Percentiles rank a stretch among this genome's conserved stretches.
Conservation (phyloP, 208 protist genomes). For the Leishmania major region DNA sequence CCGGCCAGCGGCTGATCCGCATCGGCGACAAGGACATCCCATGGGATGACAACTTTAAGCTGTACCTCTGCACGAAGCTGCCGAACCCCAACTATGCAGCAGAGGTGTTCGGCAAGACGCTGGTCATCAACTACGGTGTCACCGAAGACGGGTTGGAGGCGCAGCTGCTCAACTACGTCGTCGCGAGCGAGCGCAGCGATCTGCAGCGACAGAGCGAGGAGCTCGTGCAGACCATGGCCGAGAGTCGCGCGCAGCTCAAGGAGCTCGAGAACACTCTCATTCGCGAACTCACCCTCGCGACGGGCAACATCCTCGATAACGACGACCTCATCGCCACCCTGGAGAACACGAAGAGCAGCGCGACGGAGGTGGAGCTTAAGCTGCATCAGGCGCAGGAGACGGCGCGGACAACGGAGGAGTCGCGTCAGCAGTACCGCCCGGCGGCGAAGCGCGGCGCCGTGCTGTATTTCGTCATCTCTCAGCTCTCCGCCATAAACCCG, state of each 20-base stretch:
- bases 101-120: slow-evolving; percentile 97
- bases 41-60: slow-evolving; percentile 98
- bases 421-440: slow-evolving; percentile 95
- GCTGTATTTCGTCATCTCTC: slow-evolving; percentile 98
- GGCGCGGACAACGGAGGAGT: slow-evolving; percentile 94
- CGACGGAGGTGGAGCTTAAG: slow-evolving; percentile 96
- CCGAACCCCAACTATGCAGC: slow-evolving; percentile 98
- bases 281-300: slow-evolving; percentile 94
- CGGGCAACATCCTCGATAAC: slow-evolving; percentile 99
- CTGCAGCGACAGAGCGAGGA: slow-evolving; percentile 95
- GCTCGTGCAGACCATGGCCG: slow-evolving; percentile 97
- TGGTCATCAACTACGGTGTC: slow-evolving; percentile 99
- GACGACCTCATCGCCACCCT: slow-evolving; percentile 98
- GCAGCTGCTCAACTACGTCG: slow-evolving; percentile 99
- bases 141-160: slow-evolving; percentile 98
- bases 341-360: slow-evolving; percentile 98
- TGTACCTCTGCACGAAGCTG: slow-evolving; percentile 98
- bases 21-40: slow-evolving; percentile 97
- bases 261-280: slow-evolving; percentile 99
- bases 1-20: slow-evolving; percentile 87
- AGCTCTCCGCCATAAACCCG: slow-evolving; percentile 95
- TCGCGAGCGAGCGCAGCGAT: slow-evolving; percentile 96
- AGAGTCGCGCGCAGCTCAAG: slow-evolving; percentile 97
- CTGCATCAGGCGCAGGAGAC: slow-evolving; percentile 95
- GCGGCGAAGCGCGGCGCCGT: slow-evolving; percentile 97